phyloP scores from a whole-genome alignment of 306 rosid species.

The Ormosia emarginata region DNA sequence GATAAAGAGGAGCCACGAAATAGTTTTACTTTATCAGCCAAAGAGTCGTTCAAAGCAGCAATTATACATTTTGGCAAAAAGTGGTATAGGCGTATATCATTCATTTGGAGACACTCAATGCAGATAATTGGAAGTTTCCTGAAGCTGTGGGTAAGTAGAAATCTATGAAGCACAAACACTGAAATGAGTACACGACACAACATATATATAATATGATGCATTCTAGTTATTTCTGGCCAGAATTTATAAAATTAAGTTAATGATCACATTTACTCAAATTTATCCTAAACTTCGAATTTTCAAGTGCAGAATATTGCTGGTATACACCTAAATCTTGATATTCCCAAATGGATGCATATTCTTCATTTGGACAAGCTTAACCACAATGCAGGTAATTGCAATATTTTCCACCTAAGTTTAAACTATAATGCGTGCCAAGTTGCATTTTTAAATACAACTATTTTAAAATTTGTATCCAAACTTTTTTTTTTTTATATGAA shows the following conservation, averaged over 20 bases:
- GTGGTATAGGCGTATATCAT: constrained; percentile 76
- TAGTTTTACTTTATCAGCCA: constrained; percentile 61
- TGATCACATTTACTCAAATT: neutral
- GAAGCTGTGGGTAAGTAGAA: constrained; percentile 79
- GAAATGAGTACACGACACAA: too few relatives aligned
- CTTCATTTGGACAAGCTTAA: constrained; percentile 83
- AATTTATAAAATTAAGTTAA: neutral
- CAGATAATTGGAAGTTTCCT: constrained; percentile 58
- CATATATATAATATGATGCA: neutral
- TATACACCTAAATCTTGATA: constrained; percentile 76
- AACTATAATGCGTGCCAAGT: neutral
- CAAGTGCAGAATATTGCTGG: constrained; percentile 80
- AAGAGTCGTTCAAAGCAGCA: constrained; percentile 75
- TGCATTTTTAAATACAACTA: neutral
- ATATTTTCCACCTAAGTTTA: constrained; percentile 1
- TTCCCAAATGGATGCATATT: constrained; percentile 84
- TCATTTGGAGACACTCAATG: constrained; percentile 60
- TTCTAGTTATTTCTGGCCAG: neutral
- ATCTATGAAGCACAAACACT: too few relatives aligned
- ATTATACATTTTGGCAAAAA: constrained; percentile 60
- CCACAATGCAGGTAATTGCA: constrained; percentile 63
- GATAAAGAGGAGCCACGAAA: constrained; percentile 59
- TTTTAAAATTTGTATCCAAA: neutral
- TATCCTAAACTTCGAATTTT: constrained; percentile 30
- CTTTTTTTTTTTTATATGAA: neutral